Conservation (phyloP, 805 yeast species). For the Spathaspora arborariae region DNA sequence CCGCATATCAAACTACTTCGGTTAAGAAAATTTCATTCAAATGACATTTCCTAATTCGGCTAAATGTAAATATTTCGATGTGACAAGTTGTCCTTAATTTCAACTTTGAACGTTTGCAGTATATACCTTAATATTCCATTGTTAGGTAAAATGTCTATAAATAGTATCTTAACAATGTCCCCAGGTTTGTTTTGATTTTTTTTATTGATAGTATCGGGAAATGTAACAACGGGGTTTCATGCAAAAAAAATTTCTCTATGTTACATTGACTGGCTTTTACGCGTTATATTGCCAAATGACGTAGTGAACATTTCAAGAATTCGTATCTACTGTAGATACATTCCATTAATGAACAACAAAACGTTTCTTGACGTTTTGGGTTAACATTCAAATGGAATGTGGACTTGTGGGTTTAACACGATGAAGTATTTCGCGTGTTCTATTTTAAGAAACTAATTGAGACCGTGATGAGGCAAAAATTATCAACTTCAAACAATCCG, state of each 20-base stretch:
- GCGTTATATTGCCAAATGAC: neutral
- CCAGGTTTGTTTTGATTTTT: neutral
- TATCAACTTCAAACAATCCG: neutral
- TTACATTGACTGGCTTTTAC: neutral
- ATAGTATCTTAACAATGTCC: neutral
- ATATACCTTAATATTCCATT: neutral
- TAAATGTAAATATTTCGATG: slow-evolving; percentile 4
- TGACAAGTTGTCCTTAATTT: neutral
- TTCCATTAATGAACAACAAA: too few species aligned
- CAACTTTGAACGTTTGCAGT: neutral
- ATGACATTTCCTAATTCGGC: slow-evolving; percentile 8
- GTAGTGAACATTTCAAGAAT: neutral
- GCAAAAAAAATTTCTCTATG: neutral
- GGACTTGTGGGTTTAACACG: too few species aligned
- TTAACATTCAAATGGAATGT: too few species aligned
- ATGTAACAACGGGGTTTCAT: neutral
- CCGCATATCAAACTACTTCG: neutral
- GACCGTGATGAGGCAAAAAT: neutral
- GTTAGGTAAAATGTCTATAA: neutral
- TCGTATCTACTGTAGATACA: too few species aligned
- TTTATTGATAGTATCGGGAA: neutral
- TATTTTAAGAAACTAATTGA: neutral
- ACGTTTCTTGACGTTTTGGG: too few species aligned
- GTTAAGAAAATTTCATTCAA: neutral
- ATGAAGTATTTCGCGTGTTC: neutral